Evolutionary conservation across 768 basidiomycete species (phyloP).

Genomic region (Amanita rubescens): DNA sequence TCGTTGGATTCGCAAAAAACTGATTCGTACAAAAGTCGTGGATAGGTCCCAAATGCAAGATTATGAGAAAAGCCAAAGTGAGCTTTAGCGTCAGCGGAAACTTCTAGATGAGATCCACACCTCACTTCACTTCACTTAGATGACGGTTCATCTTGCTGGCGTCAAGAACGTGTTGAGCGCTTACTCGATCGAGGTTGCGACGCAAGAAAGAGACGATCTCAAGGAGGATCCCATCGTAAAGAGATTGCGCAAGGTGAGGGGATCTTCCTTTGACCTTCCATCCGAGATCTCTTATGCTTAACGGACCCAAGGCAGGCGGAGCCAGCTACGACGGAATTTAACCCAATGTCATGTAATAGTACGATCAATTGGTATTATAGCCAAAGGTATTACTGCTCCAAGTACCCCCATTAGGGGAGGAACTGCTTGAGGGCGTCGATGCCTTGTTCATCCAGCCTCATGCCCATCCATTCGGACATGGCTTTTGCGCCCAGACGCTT

Average conservation of each 20-base stretch:
- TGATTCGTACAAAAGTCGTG: constrained; percentile 41
- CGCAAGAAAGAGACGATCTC: constrained; percentile 75
- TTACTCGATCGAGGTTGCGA: constrained; percentile 85
- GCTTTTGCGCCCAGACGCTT: constrained; percentile 68
- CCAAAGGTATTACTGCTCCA: not conserved
- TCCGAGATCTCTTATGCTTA: not conserved
- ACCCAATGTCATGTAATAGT: constrained; percentile 14
- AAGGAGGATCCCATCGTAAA: constrained; percentile 82
- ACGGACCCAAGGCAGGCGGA: constrained; percentile 64
- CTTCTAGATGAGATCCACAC: constrained; percentile 27
- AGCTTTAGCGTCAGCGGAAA: constrained; percentile 20
- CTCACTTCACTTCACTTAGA: constrained; percentile 37
- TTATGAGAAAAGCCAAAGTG: constrained; percentile 91
- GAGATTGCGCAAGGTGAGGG: constrained; percentile 72
- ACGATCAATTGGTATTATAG: not conserved
- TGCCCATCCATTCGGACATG: constrained; percentile 86
- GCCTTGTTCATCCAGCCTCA: constrained; percentile 68
- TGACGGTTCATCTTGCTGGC: constrained; percentile 86
- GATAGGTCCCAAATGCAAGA: constrained; percentile 78
- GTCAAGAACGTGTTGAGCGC: constrained; percentile 75
- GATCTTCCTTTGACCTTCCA: not conserved
- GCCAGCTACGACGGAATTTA: constrained; percentile 85
- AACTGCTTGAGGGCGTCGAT: constrained; percentile 54
- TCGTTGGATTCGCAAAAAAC: constrained; percentile 16
- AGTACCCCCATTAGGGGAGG: constrained; percentile 7